phyloP scores from a whole-genome alignment of 768 basidiomycete genomes.

The Scleroderma citrinum region DNA sequence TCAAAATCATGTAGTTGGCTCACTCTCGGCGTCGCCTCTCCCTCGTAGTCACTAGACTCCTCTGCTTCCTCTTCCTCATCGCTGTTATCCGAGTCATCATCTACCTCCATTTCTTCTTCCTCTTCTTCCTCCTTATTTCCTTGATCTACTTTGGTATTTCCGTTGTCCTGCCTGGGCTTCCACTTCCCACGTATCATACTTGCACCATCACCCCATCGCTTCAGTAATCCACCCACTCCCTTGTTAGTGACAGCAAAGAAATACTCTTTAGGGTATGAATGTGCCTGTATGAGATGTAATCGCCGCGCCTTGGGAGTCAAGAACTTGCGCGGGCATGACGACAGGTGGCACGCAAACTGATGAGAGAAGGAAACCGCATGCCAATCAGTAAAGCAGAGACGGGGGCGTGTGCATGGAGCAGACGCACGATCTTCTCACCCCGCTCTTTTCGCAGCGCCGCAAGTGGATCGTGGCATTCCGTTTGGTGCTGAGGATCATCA shows the following conservation, averaged over 20 bases:
- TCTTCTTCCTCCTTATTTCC: too few species aligned
- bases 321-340: conserved; percentile 54
- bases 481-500: conserved; percentile 56
- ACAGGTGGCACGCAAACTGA: conserved; percentile 80
- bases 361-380: background rate
- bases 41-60: conserved; percentile 22
- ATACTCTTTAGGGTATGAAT: conserved; percentile 83
- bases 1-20: conserved; percentile 10
- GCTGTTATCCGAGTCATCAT: conserved; percentile 9
- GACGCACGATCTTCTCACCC: conserved; percentile 75
- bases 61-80: conserved; percentile 16
- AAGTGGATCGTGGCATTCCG: conserved; percentile 85
- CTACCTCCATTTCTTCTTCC: conserved; percentile 20
- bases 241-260: conserved; percentile 92
- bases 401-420: conserved; percentile 11
- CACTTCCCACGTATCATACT: conserved; percentile 72
- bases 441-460: conserved; percentile 69
- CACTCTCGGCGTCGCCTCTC: conserved; percentile 24
- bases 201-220: conserved; percentile 79
- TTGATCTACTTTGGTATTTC: conserved; percentile 1
- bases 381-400: conserved; percentile 1
- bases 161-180: conserved; percentile 42
- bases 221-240: conserved; percentile 75
- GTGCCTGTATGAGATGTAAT: conserved; percentile 75
- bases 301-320: conserved; percentile 68